These are phyloP conservation scores for Entonaema liquescens DNA, from an alignment of 495 filamentous ascomycete species.

Conservation along the genomic window DNA sequence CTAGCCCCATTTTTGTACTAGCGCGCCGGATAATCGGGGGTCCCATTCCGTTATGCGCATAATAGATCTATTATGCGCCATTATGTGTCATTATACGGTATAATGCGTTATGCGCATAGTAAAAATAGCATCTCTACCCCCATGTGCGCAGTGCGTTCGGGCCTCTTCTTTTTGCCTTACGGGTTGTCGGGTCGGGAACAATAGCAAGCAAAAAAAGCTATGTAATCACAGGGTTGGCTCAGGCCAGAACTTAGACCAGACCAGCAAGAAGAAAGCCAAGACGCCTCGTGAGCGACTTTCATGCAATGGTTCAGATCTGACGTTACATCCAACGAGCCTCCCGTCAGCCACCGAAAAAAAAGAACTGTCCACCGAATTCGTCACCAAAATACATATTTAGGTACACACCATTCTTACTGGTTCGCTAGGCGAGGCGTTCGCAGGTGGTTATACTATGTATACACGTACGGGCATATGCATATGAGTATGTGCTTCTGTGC, in stretches of 20 bases:
- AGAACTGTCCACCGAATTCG: constrained; percentile 8
- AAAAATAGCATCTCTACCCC: no score
- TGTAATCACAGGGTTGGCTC: constrained; percentile 30
- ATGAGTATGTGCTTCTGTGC: no score
- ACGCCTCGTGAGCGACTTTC: constrained; percentile 16
- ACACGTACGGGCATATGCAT: no score
- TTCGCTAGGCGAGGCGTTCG: neutral
- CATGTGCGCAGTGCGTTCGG: constrained; percentile 25
- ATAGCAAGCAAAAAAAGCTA: neutral
- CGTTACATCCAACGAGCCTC: constrained; percentile 35
- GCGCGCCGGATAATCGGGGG: no score
- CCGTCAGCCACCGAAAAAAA: constrained; percentile 27
- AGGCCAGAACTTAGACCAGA: constrained; percentile 28
- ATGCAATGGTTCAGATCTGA: constrained; percentile 34
- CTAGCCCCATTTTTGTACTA: no score
- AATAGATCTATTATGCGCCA: no score
- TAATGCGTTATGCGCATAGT: no score
- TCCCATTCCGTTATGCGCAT: no score
- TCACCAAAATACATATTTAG: neutral
- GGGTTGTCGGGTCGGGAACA: neutral
- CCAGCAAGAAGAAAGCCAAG: constrained; percentile 20
- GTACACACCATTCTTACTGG: neutral
- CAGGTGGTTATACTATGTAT: no score
- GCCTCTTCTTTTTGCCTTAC: constrained; percentile 2
- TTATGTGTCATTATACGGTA: no score